Conservation (phyloP, 495 filamentous ascomycete genomes). For the Penicillium bovifimosum region DNA sequence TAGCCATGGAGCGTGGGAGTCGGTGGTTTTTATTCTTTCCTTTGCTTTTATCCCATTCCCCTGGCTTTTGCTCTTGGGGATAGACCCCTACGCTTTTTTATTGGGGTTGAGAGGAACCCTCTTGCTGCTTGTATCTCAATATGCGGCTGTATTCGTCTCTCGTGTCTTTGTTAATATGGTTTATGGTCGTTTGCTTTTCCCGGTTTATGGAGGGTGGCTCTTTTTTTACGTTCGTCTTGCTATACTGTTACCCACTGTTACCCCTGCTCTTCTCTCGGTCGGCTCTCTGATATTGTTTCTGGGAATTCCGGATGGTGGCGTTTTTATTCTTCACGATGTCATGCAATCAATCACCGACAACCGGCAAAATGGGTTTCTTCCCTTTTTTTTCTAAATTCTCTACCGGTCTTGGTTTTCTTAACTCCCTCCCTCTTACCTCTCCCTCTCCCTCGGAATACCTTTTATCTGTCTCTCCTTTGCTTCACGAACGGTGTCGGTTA, state of each 20-base stretch:
- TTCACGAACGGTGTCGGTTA: neutral
- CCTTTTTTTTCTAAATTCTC: neutral
- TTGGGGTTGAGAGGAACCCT: neutral
- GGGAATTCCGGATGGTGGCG: slow-evolving; percentile 12
- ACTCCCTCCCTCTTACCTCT: neutral
- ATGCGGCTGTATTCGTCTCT: neutral
- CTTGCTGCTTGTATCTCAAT: neutral
- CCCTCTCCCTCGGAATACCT: neutral
- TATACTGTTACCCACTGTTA: neutral
- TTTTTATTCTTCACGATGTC: slow-evolving; percentile 26
- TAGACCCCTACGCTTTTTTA: slow-evolving; percentile 6
- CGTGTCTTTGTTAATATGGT: slow-evolving; percentile 2
- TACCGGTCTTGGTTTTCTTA: neutral
- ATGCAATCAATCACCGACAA: slow-evolving; percentile 16
- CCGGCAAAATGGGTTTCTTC: slow-evolving; percentile 12
- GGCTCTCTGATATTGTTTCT: slow-evolving; percentile 8
- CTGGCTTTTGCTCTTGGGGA: neutral
- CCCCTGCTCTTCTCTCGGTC: slow-evolving; percentile 1
- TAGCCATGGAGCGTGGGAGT: slow-evolving; percentile 6
- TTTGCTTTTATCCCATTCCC: slow-evolving; percentile 2
- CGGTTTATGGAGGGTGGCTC: neutral
- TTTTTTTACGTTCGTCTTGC: neutral
- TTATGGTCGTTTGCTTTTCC: slow-evolving; percentile 2
- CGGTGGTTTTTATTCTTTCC: slow-evolving; percentile 9
- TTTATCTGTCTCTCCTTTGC: neutral